Evolutionary conservation across 805 yeast species (phyloP).

Genomic region (Lipomyces kockii): DNA sequence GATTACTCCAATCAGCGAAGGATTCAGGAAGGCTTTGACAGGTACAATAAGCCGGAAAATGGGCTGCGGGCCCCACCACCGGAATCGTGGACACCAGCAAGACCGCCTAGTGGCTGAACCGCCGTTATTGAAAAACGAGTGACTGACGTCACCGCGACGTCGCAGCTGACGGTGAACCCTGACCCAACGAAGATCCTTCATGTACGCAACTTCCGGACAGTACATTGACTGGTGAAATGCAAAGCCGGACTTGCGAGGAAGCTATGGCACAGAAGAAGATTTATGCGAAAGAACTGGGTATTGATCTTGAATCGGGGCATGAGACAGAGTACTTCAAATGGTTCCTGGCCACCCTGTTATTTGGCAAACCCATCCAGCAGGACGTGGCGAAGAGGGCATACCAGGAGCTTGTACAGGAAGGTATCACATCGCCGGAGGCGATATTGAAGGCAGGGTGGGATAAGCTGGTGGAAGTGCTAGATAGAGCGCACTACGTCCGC

Average conservation of each 20-base stretch:
- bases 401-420: slow-evolving; percentile 4
- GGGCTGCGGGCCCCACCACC: no score
- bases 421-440: slow-evolving; percentile 7
- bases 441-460: slow-evolving; percentile 4
- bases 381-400: slow-evolving; percentile 2
- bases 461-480: slow-evolving; percentile 1
- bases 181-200: no score
- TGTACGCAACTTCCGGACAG: no score
- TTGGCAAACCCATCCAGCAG: slow-evolving; percentile 9
- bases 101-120: no score
- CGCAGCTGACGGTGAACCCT: no score
- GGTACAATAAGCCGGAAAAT: no score
- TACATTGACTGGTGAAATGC: no score
- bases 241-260: neutral
- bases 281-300: neutral
- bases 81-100: no score
- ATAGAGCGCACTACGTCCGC: slow-evolving; percentile 5
- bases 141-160: no score
- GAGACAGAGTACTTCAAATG: slow-evolving; percentile 8
- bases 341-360: slow-evolving; percentile 1
- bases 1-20: no score
- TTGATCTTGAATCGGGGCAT: neutral
- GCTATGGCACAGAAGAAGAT: neutral
- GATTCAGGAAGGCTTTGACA: no score
- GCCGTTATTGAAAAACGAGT: no score